These are phyloP conservation scores for Mycocentrospora acerina DNA, from an alignment of 2,329 filamentous ascomycete species.

Conservation along the genomic window DNA sequence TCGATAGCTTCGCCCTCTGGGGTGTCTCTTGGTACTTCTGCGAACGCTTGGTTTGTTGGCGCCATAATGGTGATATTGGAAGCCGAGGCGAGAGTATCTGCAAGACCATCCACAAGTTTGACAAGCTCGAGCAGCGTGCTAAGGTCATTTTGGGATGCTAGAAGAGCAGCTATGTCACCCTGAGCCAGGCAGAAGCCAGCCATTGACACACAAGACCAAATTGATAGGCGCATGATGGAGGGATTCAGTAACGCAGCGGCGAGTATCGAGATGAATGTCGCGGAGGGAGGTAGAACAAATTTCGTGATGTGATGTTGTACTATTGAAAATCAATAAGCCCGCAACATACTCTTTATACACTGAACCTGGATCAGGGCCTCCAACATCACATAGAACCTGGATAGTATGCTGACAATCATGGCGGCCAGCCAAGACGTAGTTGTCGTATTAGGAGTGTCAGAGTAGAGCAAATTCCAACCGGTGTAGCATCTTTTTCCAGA, in stretches of 20 bases:
- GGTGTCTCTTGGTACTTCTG: conserved; percentile 21
- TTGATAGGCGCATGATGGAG: conserved; percentile 22
- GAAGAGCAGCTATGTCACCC: conserved; percentile 34
- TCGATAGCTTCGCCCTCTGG: conserved; percentile 32
- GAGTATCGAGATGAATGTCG: background rate
- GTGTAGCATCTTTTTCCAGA: conserved; percentile 1
- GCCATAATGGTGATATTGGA: conserved; percentile 60
- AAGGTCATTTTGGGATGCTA: conserved; percentile 34
- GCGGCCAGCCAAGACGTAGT: conserved; percentile 10
- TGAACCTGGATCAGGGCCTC: background rate
- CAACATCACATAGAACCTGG: conserved; percentile 2
- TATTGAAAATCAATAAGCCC: background rate
- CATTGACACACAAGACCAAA: conserved; percentile 19
- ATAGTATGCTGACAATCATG: conserved; percentile 5
- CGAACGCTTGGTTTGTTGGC: conserved; percentile 56
- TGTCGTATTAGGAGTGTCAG: conserved; percentile 1
- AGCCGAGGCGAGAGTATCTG: conserved; percentile 40
- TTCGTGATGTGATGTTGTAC: conserved; percentile 1
- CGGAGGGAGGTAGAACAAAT: background rate
- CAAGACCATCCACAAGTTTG: conserved; percentile 39
- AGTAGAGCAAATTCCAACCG: background rate
- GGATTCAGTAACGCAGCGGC: conserved; percentile 1
- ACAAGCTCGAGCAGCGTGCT: conserved; percentile 41
- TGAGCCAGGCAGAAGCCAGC: conserved; percentile 26
- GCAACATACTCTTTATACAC: conserved; percentile 11